These are phyloP conservation scores for Pyrenopolyporus hunteri DNA, from an alignment of 495 filamentous ascomycete species.

Conservation along the genomic window DNA sequence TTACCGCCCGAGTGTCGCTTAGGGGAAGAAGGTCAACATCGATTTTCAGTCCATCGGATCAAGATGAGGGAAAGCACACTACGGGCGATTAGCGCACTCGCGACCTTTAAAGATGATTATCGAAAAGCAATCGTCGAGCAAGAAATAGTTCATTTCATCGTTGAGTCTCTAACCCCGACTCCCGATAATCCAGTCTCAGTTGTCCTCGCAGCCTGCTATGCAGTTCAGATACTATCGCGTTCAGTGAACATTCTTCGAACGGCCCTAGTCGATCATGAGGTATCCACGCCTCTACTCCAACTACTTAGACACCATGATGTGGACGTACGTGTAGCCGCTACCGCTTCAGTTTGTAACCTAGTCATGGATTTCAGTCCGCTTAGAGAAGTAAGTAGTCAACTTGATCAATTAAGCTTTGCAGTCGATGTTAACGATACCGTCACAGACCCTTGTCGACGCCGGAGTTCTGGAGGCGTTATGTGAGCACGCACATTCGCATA, in stretches of 20 bases:
- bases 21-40: slow-evolving; percentile 66
- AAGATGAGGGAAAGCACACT: slow-evolving; percentile 79
- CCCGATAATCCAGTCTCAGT: slow-evolving; percentile 62
- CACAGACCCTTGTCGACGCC: slow-evolving; percentile 71
- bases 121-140: slow-evolving; percentile 82
- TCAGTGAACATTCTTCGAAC: slow-evolving; percentile 85
- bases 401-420: neutral
- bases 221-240: slow-evolving; percentile 76
- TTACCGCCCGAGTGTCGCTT: slow-evolving; percentile 49
- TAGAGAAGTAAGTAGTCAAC: slow-evolving; percentile 69
- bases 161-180: slow-evolving; percentile 76
- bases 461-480: slow-evolving; percentile 82
- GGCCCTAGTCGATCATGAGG: slow-evolving; percentile 81
- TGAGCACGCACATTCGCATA: slow-evolving; percentile 79
- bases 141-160: slow-evolving; percentile 78
- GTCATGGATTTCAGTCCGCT: slow-evolving; percentile 87
- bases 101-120: slow-evolving; percentile 81
- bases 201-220: slow-evolving; percentile 83
- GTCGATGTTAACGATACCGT: slow-evolving; percentile 33
- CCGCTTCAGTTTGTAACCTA: slow-evolving; percentile 80
- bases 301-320: slow-evolving; percentile 77
- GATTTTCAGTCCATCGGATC: slow-evolving; percentile 72
- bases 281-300: slow-evolving; percentile 77
- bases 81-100: slow-evolving; percentile 76
- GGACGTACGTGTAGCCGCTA: slow-evolving; percentile 85